Base-by-base conservation (phyloP, 441 rosid species). In the Corymbia calophylla region DNA sequence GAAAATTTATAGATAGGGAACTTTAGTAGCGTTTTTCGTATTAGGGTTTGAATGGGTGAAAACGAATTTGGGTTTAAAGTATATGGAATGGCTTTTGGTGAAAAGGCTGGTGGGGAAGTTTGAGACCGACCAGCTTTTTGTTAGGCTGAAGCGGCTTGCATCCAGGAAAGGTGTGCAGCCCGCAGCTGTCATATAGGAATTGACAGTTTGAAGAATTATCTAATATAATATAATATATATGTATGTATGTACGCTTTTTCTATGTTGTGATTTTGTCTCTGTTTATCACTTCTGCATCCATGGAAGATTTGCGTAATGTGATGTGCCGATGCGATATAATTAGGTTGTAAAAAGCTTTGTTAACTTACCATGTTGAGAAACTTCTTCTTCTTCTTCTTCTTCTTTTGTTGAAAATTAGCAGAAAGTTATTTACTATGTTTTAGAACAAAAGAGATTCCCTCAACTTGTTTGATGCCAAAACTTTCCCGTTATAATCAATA, bases 131-230 rank as follows among this genome's bases (percentile, higher is more conserved):
- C 82, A 39, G 82, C 82, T 39, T 21, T 64, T 73, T 21, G 66
- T 11, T 21, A 10, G 64, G 94, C 95, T 94, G 98, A 96, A 95
- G 98, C 92, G 98, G 97, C 93, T 39, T 93, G 95, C 96, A 94
- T 53, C 87, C 81, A 88, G 87, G 73, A 60, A 85, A 18, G n/a
- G 70, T 94, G 73, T 58, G 98, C 92, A 93, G 95, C 96, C 99
- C 98, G 96, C 98, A 96, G 97, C 95, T 91, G 91, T 88, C 77
- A 80, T 88, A 93, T 47, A 86, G 88, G 88, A 87, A 81, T 87
- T 87, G 56, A 70, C 53, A 56, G 89, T 88, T 91, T 77, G 51
- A 44, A 82, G 49, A 91, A 88, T 53, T 85, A 56, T 90, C 60
- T 77, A 87, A 89, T 90, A 68, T 77, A 87, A 89, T 87, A 84